Evolutionary conservation across 2,329 filamentous ascomycete genomes (phyloP).

Genomic region (Colletotrichum sojae): DNA sequence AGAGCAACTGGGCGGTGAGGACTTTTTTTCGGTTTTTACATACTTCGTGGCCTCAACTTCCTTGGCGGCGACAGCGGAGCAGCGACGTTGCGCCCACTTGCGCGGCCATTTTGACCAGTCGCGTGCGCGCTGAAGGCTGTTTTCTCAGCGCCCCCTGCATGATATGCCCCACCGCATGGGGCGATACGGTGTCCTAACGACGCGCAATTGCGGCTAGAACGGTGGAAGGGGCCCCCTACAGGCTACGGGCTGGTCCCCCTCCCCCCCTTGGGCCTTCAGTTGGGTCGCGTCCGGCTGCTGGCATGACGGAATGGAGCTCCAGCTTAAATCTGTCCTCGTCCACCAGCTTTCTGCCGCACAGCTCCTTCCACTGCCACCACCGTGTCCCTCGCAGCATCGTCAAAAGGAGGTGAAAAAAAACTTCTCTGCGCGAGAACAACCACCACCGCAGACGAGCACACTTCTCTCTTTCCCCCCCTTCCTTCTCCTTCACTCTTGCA

Average conservation of each 20-base stretch:
- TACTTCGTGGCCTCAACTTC: constrained; percentile 37
- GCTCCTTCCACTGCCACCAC: background rate
- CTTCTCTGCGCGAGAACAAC: constrained; percentile 11
- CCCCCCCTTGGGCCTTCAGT: too few species aligned
- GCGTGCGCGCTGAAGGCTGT: constrained; percentile 13
- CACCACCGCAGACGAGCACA: background rate
- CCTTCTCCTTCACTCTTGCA: background rate
- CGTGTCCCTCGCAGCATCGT: background rate
- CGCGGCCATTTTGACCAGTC: constrained; percentile 7
- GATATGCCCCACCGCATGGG: constrained; percentile 3
- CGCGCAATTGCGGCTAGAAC: constrained; percentile 22
- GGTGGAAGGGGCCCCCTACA: constrained; percentile 8
- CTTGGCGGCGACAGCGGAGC: constrained; percentile 24
- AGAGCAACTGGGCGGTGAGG: constrained; percentile 37
- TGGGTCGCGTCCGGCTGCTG: background rate
- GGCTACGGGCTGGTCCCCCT: background rate
- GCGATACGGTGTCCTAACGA: constrained; percentile 20
- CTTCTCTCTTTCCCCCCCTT: background rate
- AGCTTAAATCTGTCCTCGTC: constrained; percentile 37
- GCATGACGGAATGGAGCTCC: constrained; percentile 32
- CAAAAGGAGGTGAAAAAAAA: background rate
- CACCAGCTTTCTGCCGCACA: constrained; percentile 9
- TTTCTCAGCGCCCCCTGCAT: constrained; percentile 31
- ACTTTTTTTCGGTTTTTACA: constrained; percentile 26
- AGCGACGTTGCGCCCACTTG: constrained; percentile 2